Base-by-base conservation (phyloP, 2,329 filamentous ascomycete genomes). In the Alternaria conjuncta region DNA sequence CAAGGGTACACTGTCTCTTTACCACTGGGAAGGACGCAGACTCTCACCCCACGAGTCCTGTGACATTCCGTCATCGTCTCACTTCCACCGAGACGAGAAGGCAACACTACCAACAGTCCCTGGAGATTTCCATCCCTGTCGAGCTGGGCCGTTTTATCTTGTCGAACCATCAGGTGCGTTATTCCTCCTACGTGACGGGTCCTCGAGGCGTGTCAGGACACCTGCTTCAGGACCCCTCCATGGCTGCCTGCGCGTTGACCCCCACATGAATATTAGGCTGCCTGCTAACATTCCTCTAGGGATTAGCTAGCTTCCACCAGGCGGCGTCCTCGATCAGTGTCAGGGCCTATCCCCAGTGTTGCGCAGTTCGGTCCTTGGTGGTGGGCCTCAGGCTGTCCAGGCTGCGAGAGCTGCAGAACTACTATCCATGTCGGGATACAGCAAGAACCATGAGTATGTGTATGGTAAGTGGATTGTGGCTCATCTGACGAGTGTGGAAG, bases 361-460 rank as follows among this genome's bases (percentile, higher is more conserved):
- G 70, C 77, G 72, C 70, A 68, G 71, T 71, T 73, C 74, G 71
- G 71, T 70, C 68, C 71, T 74, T 60, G 68, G 64, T 67, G 72
- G 71, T 81, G 85, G 88, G 85, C 82, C 88, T 83, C 82, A 84
- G 86, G 78, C 84, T 68, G 73, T 68, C 54, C 65, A 67, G 49
- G 70, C 71, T 70, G 74, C 70, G 73, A 69, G 74, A 69, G 70
- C 69, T 67, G 71, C 67, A 79, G 79, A 83, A 79, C 80, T 89
- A 75, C 83, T 92, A 82, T 89, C 91, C 82, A 94, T 94, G 91
- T 91, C 92, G 81, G 90, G 90, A 82, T 94, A 93, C 86, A 85
- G 86, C 77, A 97, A 96, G 83, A 82, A 88, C 63, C 89, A 91
- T 80, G 86, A 90, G 80, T 91, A 90, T 80, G 87, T 94, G 84